Evolutionary conservation across 2,329 filamentous ascomycete genomes (phyloP).

Genomic region (Cladosporium colombiae): DNA sequence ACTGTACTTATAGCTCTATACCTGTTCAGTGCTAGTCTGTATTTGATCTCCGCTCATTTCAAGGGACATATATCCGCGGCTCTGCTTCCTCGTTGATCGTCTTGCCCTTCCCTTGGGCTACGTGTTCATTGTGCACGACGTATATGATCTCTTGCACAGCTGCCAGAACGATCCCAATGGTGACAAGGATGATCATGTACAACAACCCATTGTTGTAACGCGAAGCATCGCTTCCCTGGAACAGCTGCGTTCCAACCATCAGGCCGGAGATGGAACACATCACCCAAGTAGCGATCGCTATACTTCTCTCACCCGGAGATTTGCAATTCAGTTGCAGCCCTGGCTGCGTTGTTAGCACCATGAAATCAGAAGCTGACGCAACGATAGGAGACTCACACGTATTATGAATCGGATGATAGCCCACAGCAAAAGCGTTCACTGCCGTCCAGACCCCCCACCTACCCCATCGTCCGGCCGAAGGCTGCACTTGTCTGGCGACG

Average conservation of each 20-base stretch:
- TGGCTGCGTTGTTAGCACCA: background rate
- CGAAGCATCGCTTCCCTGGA: constrained; percentile 46
- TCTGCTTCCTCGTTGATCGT: constrained; percentile 5
- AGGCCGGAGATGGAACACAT: constrained; percentile 55
- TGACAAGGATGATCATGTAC: constrained; percentile 12
- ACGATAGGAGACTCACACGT: constrained; percentile 45
- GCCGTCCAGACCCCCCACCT: constrained; percentile 55
- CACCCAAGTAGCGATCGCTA: constrained; percentile 43
- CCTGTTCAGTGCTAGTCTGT: too few species aligned
- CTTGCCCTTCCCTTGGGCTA: constrained; percentile 3
- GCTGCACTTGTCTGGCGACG: constrained; percentile 44
- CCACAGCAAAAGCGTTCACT: constrained; percentile 54
- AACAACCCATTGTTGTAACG: constrained; percentile 32
- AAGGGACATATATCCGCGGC: constrained; percentile 10
- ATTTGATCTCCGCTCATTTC: background rate
- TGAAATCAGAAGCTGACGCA: constrained; percentile 30
- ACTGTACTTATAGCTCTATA: too few species aligned
- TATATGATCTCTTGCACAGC: background rate
- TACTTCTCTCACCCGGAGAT: constrained; percentile 29
- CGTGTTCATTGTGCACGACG: background rate
- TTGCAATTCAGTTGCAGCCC: constrained; percentile 15
- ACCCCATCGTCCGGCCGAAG: constrained; percentile 50
- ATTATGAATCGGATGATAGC: constrained; percentile 57
- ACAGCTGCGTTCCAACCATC: constrained; percentile 56
- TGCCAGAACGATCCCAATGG: background rate